phyloP scores from a whole-genome alignment of 2,329 filamentous ascomycete species.

The Zarea fungicola region DNA sequence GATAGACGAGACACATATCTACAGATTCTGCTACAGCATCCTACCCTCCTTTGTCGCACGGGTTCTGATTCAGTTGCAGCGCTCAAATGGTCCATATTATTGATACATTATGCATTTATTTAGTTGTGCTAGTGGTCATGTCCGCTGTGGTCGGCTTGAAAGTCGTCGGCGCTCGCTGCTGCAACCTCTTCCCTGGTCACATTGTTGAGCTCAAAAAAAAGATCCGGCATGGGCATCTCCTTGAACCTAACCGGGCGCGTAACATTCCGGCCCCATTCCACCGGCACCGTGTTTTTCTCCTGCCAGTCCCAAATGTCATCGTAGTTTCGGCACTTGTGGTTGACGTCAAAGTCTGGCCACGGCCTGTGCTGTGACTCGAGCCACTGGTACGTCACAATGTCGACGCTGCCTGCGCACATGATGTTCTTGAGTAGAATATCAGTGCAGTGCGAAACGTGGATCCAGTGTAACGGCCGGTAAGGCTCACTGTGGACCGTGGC shows the following conservation, averaged over 20 bases:
- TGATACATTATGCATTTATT: too few species aligned
- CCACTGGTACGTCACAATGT: constrained; percentile 17
- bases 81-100: too few species aligned
- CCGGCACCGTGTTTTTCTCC: constrained; percentile 9
- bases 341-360: constrained; percentile 17
- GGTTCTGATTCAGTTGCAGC: too few species aligned
- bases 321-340: constrained; percentile 18
- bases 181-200: constrained; percentile 3
- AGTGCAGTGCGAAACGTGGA: constrained; percentile 17
- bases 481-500: not conserved
- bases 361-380: constrained; percentile 13
- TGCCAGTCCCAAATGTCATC: constrained; percentile 17
- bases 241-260: constrained; percentile 4
- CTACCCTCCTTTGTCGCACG: too few species aligned
- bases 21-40: too few species aligned
- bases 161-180: not conserved
- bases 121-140: not conserved
- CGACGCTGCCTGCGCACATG: constrained; percentile 17
- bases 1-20: too few species aligned
- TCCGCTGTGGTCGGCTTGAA: not conserved
- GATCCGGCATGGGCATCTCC: constrained; percentile 5
- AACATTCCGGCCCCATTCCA: constrained; percentile 1
- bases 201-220: constrained; percentile 3
- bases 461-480: constrained; percentile 6
- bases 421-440: constrained; percentile 17